Conservation (phyloP, 805 yeast species). For the Millerozyma acaciae region DNA sequence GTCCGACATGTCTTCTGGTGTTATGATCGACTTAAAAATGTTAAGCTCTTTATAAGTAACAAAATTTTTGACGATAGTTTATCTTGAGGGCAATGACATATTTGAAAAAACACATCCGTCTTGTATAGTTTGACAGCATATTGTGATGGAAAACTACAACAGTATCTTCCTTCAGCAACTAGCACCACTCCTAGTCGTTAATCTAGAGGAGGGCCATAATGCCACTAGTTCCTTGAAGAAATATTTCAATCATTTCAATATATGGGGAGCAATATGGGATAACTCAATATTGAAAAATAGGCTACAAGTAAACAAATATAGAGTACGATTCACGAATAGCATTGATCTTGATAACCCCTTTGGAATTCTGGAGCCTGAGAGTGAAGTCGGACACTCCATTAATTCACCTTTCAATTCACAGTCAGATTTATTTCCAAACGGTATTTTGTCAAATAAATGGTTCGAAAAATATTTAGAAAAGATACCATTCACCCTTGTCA, state of each 20-base stretch:
- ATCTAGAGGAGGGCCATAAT: conserved; percentile 9
- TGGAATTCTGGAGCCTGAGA: background rate
- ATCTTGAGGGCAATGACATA: background rate
- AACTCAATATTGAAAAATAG: conserved; percentile 34
- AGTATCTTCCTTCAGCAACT: conserved; percentile 24
- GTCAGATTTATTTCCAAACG: conserved; percentile 28
- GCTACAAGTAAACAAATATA: conserved; percentile 28
- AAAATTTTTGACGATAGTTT: background rate
- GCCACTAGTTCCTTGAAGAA: conserved; percentile 6
- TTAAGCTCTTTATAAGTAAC: background rate
- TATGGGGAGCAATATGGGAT: conserved; percentile 30
- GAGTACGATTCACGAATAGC: conserved; percentile 15
- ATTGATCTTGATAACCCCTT: conserved; percentile 3
- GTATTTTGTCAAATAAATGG: conserved; percentile 32
- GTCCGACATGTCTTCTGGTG: conserved; percentile 54
- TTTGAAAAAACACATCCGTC: background rate
- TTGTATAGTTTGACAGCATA: no score
- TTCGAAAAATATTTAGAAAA: conserved; percentile 27
- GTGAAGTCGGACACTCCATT: conserved; percentile 20
- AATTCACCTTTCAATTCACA: conserved; percentile 34
- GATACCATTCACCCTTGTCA: conserved; percentile 31
- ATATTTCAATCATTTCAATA: conserved; percentile 14
- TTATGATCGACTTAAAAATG: background rate
- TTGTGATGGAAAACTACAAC: conserved; percentile 37
- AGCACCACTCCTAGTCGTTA: conserved; percentile 29